phyloP scores from a whole-genome alignment of 768 basidiomycete species.

The Russula earlei region DNA sequence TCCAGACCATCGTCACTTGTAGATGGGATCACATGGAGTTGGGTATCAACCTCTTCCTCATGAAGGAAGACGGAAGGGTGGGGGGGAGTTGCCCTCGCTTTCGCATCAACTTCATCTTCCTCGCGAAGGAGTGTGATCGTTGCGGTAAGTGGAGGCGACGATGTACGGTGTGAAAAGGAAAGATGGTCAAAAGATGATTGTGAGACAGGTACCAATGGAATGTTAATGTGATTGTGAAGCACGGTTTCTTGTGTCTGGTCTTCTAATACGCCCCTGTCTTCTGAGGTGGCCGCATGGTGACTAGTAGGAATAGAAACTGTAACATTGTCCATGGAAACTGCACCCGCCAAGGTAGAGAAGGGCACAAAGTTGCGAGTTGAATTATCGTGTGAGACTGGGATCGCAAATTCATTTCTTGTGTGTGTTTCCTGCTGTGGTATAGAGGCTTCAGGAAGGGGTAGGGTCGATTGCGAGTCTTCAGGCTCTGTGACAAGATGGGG shows the following conservation, averaged over 20 bases:
- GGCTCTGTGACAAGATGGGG: not conserved
- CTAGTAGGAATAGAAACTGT: not conserved
- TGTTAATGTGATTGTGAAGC: not conserved
- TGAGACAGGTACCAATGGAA: not conserved
- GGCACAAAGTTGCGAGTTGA: slow-evolving; percentile 1
- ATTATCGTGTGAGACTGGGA: not conserved
- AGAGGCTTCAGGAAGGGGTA: not conserved
- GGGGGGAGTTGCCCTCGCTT: not conserved
- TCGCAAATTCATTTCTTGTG: not conserved
- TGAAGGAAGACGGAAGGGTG: not conserved
- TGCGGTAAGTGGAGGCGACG: slow-evolving; percentile 14
- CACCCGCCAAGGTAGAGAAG: slow-evolving; percentile 12
- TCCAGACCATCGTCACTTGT: not conserved
- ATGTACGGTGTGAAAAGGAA: slow-evolving; percentile 11
- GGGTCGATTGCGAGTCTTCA: not conserved
- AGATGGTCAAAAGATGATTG: not conserved
- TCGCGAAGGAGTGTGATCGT: slow-evolving; percentile 7
- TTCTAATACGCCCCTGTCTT: not conserved
- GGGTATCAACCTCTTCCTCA: not conserved
- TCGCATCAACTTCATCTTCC: not conserved
- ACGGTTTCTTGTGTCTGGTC: not conserved
- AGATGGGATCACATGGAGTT: not conserved
- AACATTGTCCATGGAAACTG: slow-evolving; percentile 5
- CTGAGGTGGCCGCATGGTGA: not conserved
- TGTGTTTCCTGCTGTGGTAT: not conserved